Percentiles rank a stretch among this genome's conserved stretches.
These are phyloP conservation scores for Pythium guiyangense DNA, from an alignment of 352 stramenopile species.

Conservation along the genomic window DNA sequence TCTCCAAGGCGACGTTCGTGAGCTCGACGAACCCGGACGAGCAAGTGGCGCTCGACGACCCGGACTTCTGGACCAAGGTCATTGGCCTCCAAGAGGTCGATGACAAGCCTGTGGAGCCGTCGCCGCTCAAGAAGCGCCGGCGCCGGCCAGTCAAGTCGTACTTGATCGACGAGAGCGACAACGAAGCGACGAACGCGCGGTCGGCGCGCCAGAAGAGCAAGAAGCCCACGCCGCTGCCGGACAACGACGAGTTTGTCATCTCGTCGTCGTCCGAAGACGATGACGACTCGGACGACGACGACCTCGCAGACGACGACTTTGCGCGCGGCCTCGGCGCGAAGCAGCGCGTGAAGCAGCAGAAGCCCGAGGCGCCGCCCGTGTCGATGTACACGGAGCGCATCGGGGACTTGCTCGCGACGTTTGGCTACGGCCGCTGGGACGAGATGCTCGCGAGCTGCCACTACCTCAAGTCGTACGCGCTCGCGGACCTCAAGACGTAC, in stretches of 20 bases:
- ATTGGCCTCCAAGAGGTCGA: conserved; percentile 78
- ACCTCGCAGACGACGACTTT: conserved; percentile 46
- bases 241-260: conserved; percentile 74
- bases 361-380: conserved; percentile 24
- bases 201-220: conserved; percentile 5
- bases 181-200: conserved; percentile 20
- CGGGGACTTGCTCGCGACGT: conserved; percentile 43
- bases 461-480: conserved; percentile 35
- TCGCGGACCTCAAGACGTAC: conserved; percentile 40
- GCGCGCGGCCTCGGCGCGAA: conserved; percentile 15
- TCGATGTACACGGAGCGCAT: conserved; percentile 37
- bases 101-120: conserved; percentile 61
- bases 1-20: conserved; percentile 93
- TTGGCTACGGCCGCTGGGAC: conserved; percentile 84
- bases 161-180: conserved; percentile 52
- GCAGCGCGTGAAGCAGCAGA: conserved; percentile 31
- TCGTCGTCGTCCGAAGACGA: conserved; percentile 52
- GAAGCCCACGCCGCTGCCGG: conserved; percentile 20
- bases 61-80: conserved; percentile 94
- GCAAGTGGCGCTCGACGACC: conserved; percentile 90
- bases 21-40: conserved; percentile 82
- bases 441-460: conserved; percentile 39
- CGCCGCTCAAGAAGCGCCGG: conserved; percentile 66
- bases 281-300: conserved; percentile 41
- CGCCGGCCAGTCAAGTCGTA: conserved; percentile 76